Evolutionary conservation across 139 green algal genomes (phyloP).

Genomic region (Coccomyxa sp.): DNA sequence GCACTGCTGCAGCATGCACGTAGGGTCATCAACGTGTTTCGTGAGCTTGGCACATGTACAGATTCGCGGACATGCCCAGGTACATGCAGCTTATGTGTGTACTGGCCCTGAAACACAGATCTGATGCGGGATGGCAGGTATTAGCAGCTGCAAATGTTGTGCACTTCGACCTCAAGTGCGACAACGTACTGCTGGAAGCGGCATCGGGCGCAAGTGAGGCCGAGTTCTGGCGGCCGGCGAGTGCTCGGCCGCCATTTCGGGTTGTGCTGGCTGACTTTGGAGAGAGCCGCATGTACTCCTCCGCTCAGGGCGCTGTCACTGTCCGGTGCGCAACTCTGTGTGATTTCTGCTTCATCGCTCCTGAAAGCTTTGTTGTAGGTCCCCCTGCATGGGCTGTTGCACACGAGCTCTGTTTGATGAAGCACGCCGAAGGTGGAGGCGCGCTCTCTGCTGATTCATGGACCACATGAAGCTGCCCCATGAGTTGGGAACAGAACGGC

Average conservation of each 20-base stretch:
- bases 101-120: no score
- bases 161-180: slow-evolving; percentile 87
- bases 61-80: no score
- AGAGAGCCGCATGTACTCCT: slow-evolving; percentile 48
- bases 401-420: background rate
- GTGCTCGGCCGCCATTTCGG: slow-evolving; percentile 5
- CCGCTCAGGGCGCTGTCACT: background rate
- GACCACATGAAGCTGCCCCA: no score
- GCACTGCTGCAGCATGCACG: no score
- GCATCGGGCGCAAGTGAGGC: slow-evolving; percentile 45
- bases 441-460: no score
- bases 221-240: slow-evolving; percentile 49
- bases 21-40: no score
- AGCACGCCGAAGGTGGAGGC: no score
- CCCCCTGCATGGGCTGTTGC: background rate
- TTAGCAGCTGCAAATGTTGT: slow-evolving; percentile 36
- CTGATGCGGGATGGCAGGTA: background rate
- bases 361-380: background rate
- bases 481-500: no score
- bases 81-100: no score
- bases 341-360: no score
- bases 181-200: slow-evolving; percentile 76
- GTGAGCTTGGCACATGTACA: no score
- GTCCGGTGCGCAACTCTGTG: background rate
- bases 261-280: slow-evolving; percentile 76